phyloP scores from a whole-genome alignment of 139 green algal genomes.

The Desmodesmus armatus region DNA sequence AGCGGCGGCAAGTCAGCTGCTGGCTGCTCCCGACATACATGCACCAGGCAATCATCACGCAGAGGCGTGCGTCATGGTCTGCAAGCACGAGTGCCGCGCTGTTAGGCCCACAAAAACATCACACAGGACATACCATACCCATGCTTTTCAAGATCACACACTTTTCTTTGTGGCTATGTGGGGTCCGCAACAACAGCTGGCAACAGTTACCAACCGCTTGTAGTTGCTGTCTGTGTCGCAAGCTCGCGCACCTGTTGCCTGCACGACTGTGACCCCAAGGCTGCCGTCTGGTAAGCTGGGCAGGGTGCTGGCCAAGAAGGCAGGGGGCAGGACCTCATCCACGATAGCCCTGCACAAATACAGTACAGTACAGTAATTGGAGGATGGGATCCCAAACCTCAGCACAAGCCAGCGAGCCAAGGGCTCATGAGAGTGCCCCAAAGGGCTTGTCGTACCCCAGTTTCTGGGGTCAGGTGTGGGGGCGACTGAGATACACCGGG shows the following conservation, averaged over 20 bases:
- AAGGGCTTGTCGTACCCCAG: too few species aligned
- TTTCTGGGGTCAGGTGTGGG: too few species aligned
- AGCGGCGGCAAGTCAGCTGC: neutral
- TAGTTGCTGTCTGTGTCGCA: too few species aligned
- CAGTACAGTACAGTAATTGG: too few species aligned
- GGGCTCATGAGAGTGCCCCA: too few species aligned
- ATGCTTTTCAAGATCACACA: too few species aligned
- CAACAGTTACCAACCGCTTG: too few species aligned
- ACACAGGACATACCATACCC: neutral
- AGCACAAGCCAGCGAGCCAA: too few species aligned
- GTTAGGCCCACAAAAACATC: neutral
- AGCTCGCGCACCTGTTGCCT: constrained; percentile 59
- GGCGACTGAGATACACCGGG: too few species aligned
- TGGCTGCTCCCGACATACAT: constrained; percentile 23
- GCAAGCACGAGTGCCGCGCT: neutral
- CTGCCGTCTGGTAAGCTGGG: constrained; percentile 63
- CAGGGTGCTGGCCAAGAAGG: constrained; percentile 83
- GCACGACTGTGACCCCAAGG: constrained; percentile 76
- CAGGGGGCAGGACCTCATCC: constrained; percentile 93
- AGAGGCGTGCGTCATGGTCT: neutral
- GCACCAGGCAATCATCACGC: constrained; percentile 27
- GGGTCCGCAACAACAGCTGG: too few species aligned
- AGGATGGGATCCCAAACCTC: too few species aligned
- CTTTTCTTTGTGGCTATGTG: too few species aligned
- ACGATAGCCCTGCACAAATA: constrained; percentile 78